These are phyloP conservation scores for Candida mesenterica DNA, from an alignment of 1,139 yeast genomes.

Conservation along the genomic window DNA sequence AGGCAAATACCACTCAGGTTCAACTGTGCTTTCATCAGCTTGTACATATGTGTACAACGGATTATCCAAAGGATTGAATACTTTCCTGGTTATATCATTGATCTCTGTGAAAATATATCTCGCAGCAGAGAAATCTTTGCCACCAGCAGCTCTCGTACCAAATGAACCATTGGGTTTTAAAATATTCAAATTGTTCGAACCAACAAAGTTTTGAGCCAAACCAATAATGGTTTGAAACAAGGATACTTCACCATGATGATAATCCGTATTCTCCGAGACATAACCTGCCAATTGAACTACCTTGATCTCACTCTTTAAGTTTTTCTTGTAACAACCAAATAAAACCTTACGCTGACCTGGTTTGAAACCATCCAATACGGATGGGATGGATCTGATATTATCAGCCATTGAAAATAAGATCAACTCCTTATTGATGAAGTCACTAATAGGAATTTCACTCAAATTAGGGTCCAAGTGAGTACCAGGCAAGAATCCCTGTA, in stretches of 20 bases:
- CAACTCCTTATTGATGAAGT: conserved; percentile 91
- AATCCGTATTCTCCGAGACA: conserved; percentile 85
- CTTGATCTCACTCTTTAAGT: conserved; percentile 73
- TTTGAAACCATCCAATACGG: conserved; percentile 90
- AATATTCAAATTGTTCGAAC: conserved; percentile 83
- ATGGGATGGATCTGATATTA: conserved; percentile 92
- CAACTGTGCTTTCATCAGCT: conserved; percentile 93
- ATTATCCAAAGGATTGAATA: conserved; percentile 80
- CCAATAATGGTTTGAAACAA: conserved; percentile 88
- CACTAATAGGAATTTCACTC: conserved; percentile 80
- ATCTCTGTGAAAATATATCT: conserved; percentile 94
- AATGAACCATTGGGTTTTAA: conserved; percentile 92
- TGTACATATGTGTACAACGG: conserved; percentile 76
- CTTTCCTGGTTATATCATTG: conserved; percentile 67
- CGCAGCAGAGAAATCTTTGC: conserved; percentile 98
- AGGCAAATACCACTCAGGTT: conserved; percentile 95
- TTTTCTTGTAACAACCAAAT: conserved; percentile 84
- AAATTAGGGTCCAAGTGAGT: conserved; percentile 86
- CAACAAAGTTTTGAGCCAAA: conserved; percentile 92
- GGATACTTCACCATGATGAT: conserved; percentile 94
- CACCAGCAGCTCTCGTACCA: conserved; percentile 97
- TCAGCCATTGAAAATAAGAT: conserved; percentile 97
- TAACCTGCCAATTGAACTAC: conserved; percentile 92
- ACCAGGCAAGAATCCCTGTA: conserved; percentile 85
- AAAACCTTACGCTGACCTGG: conserved; percentile 97